Evolutionary conservation across 495 filamentous ascomycete genomes (phyloP).

Genomic region (Hypoxylon fuscum): DNA sequence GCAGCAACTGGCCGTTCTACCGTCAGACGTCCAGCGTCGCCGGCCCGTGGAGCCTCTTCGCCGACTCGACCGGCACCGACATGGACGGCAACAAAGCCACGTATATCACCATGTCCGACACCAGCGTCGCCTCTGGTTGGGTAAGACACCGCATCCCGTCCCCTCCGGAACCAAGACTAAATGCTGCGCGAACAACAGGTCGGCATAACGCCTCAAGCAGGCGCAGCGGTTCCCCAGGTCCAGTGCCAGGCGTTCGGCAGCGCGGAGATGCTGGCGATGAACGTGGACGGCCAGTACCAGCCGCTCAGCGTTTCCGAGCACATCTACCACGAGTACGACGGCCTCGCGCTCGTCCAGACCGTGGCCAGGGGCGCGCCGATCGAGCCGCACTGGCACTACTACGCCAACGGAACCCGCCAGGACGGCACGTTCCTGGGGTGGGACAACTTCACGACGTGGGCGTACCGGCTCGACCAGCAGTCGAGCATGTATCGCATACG

Average conservation of each 20-base stretch:
- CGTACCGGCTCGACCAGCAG: conserved; percentile 18
- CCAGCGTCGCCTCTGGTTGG: conserved; percentile 21
- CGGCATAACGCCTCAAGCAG: conserved; percentile 10
- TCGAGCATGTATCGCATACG: conserved; percentile 24
- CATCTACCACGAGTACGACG: conserved; percentile 36
- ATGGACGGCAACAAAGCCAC: conserved; percentile 31
- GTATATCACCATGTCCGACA: conserved; percentile 18
- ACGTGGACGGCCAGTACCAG: conserved; percentile 19
- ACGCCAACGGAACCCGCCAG: conserved; percentile 33
- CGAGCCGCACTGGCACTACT: conserved; percentile 39
- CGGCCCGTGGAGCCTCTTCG: conserved; percentile 27
- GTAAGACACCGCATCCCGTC: background rate
- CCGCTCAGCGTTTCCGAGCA: conserved; percentile 35
- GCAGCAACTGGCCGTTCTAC: conserved; percentile 40
- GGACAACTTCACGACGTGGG: conserved; percentile 37
- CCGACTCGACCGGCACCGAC: conserved; percentile 31
- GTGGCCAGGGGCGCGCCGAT: conserved; percentile 28
- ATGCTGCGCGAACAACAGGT: background rate
- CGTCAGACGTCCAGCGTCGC: conserved; percentile 29
- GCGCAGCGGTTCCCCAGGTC: conserved; percentile 14
- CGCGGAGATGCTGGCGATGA: conserved; percentile 35
- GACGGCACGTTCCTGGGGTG: conserved; percentile 28
- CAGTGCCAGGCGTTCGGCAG: conserved; percentile 36
- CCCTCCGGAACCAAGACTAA: background rate
- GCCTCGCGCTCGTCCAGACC: conserved; percentile 27